Evolutionary conservation across 1,139 yeast species (phyloP).

Genomic region (Trichomonascaceae sp.): DNA sequence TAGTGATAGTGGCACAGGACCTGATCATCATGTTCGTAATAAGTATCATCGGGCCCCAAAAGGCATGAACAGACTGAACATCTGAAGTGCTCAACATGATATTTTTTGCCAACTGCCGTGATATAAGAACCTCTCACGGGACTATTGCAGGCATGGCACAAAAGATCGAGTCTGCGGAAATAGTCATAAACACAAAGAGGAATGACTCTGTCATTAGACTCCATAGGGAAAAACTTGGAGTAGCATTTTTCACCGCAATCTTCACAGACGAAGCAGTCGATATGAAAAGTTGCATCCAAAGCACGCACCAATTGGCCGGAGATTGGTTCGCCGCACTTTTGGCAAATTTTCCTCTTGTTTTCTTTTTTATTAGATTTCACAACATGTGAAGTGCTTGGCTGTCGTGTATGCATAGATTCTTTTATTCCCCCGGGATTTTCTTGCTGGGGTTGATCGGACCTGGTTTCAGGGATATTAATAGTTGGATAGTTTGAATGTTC

Average conservation of each 20-base stretch:
- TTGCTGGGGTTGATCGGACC: neutral
- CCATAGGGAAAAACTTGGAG: constrained; percentile 60
- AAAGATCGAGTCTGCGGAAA: constrained; percentile 72
- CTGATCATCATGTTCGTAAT: constrained; percentile 78
- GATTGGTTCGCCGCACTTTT: constrained; percentile 59
- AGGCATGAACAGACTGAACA: constrained; percentile 84
- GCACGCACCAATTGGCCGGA: constrained; percentile 86
- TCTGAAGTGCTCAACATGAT: constrained; percentile 92
- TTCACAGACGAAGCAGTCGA: constrained; percentile 78
- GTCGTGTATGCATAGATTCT: neutral
- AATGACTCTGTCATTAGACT: constrained; percentile 46
- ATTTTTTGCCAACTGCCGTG: constrained; percentile 86
- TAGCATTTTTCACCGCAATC: constrained; percentile 78
- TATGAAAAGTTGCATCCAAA: constrained; percentile 70
- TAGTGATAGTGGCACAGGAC: constrained; percentile 92
- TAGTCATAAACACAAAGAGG: constrained; percentile 93
- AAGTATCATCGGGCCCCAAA: constrained; percentile 88
- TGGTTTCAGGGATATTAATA: neutral
- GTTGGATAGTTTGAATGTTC: neutral
- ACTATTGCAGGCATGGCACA: constrained; percentile 76
- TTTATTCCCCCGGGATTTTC: neutral
- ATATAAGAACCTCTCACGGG: constrained; percentile 92
- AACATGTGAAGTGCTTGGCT: neutral
- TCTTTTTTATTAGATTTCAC: neutral
- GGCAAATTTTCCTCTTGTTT: constrained; percentile 38